Evolutionary conservation across 495 filamentous ascomycete genomes (phyloP), one percentile per base, ranked within the genome.

Genomic region (Oidiodendron maius): DNA sequence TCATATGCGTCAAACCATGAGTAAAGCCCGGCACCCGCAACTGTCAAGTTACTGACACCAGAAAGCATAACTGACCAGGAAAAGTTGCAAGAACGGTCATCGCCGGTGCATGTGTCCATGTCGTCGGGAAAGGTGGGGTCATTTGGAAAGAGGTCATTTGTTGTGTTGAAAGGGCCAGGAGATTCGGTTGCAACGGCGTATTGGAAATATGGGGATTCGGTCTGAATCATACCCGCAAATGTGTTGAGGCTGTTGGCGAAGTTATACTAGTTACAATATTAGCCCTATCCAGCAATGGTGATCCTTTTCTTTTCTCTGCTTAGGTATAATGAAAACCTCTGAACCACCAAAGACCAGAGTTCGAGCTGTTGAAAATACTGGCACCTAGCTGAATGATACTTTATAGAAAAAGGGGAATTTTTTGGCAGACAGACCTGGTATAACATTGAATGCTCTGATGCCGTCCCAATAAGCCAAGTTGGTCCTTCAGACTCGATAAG

Each of bases 401-500:
- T 90, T 83, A 63, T 82, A 71, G 2, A 89, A 85, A n/a, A 54
- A 82, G 81, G 55, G 75, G 69, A 60, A 95, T 66, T 62, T 4
- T 15, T 20, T 24, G 11, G 28, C 28, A 32, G 28, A 32, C 28
- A 8, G 28, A 32, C 28, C 28, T 93, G 84, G 67, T 94, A 96
- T 62, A 93, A 71, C 9, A 77, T 70, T 59, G 81, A 77, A 64
- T 95, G 89, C 64, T 95, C 89, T 4, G 80, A 81, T 0, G 74
- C 75, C 0, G 87, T 91, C 37, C 86, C 89, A 38, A 77, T 78
- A 3, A 85, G 65, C 80, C 81, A 75, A 50, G 71, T 72, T 44
- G 74, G 73, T 9, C 80, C 79, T 4, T 64, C 67, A 5, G 71
- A 71, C 52, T 84, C 77, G 53, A 86, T 76, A 32, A 53, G 40